Percentiles rank a stretch among this genome's conserved stretches.
Conservation (phyloP, 371 early-diverging fungal species). For the Mucor racemosus region DNA sequence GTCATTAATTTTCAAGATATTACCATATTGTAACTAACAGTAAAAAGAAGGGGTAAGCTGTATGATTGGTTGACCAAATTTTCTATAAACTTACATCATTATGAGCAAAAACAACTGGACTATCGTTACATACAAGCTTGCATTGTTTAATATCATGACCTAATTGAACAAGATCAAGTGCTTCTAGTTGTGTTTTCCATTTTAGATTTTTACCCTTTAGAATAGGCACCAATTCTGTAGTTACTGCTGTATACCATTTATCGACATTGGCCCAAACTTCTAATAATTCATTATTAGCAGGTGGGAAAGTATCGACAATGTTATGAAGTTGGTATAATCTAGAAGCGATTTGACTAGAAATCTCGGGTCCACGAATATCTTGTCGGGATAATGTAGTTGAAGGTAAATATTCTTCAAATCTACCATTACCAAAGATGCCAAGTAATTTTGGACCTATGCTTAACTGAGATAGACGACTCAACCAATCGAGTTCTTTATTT, state of each 20-base stretch:
- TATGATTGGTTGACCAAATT: not conserved
- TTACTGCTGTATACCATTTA: slow-evolving; percentile 54
- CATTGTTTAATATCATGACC: slow-evolving; percentile 54
- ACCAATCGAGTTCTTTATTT: slow-evolving; percentile 80
- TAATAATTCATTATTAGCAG: slow-evolving; percentile 32
- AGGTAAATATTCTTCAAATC: slow-evolving; percentile 86
- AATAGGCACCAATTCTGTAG: slow-evolving; percentile 15
- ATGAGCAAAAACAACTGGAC: slow-evolving; percentile 83
- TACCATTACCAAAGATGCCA: slow-evolving; percentile 88
- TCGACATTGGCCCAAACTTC: slow-evolving; percentile 74
- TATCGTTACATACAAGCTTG: slow-evolving; percentile 43
- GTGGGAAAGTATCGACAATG: slow-evolving; percentile 70
- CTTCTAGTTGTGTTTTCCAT: slow-evolving; percentile 29
- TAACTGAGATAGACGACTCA: slow-evolving; percentile 69
- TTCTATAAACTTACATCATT: slow-evolving; percentile 68
- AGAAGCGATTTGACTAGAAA: slow-evolving; percentile 77
- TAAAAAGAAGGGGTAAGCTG: not conserved
- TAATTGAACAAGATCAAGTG: slow-evolving; percentile 49
- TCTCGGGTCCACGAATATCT: slow-evolving; percentile 68
- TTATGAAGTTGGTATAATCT: slow-evolving; percentile 78
- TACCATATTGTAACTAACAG: slow-evolving; percentile 40
- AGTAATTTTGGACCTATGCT: slow-evolving; percentile 80
- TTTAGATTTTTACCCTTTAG: slow-evolving; percentile 24
- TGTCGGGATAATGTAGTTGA: slow-evolving; percentile 71
- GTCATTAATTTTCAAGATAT: slow-evolving; percentile 37